phyloP scores from a whole-genome alignment of 1,284 basidiomycete species.

The Hymenochaete sp. region DNA sequence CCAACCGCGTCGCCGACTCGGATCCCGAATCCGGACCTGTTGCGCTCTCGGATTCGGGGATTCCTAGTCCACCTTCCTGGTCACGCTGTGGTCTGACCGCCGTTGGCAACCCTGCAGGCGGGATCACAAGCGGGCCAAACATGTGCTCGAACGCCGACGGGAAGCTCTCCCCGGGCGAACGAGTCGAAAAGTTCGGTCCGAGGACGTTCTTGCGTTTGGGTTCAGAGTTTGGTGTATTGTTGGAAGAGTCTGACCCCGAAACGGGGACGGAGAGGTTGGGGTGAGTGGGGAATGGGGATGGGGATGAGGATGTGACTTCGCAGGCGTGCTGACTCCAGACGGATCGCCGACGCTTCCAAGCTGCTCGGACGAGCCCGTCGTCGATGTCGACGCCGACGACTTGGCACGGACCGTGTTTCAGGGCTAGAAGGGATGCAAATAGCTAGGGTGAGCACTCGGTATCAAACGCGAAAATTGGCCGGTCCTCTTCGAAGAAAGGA shows the following conservation, averaged over 20 bases:
- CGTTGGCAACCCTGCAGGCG: too few species aligned
- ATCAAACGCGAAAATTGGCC: too few species aligned
- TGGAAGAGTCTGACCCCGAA: constrained; percentile 11
- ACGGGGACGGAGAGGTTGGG: too few species aligned
- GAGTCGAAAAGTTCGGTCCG: neutral
- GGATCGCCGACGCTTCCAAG: constrained; percentile 58
- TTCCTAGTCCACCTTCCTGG: too few species aligned
- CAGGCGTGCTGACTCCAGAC: constrained; percentile 55
- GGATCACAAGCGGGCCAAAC: constrained; percentile 64
- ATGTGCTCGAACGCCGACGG: constrained; percentile 65
- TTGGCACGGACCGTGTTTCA: constrained; percentile 46
- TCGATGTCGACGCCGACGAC: constrained; percentile 80
- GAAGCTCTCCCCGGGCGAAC: constrained; percentile 51
- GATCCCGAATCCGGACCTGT: too few species aligned
- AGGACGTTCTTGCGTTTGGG: constrained; percentile 20
- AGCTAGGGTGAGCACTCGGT: too few species aligned
- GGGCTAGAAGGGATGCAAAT: too few species aligned
- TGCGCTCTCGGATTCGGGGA: too few species aligned
- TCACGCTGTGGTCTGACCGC: constrained; percentile 27
- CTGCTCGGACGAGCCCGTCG: constrained; percentile 53
- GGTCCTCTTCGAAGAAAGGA: too few species aligned
- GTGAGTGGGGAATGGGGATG: neutral
- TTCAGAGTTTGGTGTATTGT: too few species aligned
- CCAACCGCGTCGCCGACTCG: neutral
- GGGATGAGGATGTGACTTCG: too few species aligned